Base-by-base conservation (phyloP, 352 stramenopile species). In the Pythium phragmitis region DNA sequence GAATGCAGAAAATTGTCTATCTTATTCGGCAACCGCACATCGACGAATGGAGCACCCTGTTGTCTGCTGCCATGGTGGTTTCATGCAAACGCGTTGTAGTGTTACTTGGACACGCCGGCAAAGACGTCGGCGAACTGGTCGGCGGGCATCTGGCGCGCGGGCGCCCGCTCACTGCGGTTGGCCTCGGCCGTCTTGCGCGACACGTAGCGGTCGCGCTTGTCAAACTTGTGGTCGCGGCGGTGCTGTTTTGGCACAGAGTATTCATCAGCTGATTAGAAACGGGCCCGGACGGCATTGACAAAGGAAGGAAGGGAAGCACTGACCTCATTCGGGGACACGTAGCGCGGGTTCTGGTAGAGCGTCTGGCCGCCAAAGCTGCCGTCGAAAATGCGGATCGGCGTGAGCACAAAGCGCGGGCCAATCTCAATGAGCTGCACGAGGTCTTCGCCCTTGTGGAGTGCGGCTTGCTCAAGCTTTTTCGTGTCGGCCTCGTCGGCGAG, bases 391-490 rank as follows among this genome's bases (percentile, higher is more conserved):
- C 97, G 88, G 67, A 99, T 99, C 14, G 97, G 96, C 57, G 98
- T 97, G 45, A 99, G 87, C 49, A 99, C 96, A 77, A 99, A 99
- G 46, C 98, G 89, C 21, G 98, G 98, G 37, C 98, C 98, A 62
- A 99, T 99, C 82, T 99, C 98, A 46, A 99, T 98, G 1, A 99
- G 84, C 65, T 98, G 96, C 60, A 98, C 97, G 28, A 94, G 81
- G 60, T 96, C 87, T 60, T 96, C 87, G 60, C 87, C 87, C 36
- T 82, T 81, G 68, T 96, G 82, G n/a, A 92, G 69, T 61, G 90
- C 81, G 39, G 76, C 77, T 79, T 91, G 45, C 66, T 97, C 72
- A 26, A 94, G 65, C 77, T 98, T 99, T 78, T 98, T 98, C 53
- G 80, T 97, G 67, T 94, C 87, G 50, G 85, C 87, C 28, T 94